Evolutionary conservation across 2,329 filamentous ascomycete genomes (phyloP).

Genomic region (Fusarium sp.): DNA sequence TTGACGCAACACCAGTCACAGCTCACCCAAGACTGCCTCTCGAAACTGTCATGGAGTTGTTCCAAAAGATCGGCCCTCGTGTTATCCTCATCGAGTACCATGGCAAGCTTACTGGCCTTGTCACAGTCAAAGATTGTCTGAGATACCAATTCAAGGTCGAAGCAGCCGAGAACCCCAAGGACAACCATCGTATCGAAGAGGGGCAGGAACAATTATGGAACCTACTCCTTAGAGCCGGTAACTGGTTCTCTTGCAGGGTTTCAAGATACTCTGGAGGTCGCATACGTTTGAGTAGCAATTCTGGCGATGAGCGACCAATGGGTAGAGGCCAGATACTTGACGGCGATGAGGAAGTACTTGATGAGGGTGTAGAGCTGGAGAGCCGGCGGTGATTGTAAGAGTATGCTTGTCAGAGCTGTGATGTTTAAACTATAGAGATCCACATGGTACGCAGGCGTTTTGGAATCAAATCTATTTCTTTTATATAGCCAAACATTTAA

Average conservation of each 20-base stretch:
- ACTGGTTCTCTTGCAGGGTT: conserved; percentile 69
- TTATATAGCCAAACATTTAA: conserved; percentile 12
- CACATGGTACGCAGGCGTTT: conserved; percentile 40
- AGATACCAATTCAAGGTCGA: conserved; percentile 98
- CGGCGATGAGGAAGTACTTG: conserved; percentile 55
- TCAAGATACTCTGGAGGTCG: conserved; percentile 65
- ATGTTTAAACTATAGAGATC: conserved; percentile 29
- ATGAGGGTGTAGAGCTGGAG: conserved; percentile 59
- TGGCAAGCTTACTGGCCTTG: conserved; percentile 82
- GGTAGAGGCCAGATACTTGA: conserved; percentile 60
- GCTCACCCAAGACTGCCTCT: conserved; percentile 91
- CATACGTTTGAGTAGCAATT: conserved; percentile 61
- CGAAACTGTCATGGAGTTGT: conserved; percentile 98
- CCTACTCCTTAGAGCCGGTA: conserved; percentile 62
- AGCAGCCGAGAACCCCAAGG: conserved; percentile 78
- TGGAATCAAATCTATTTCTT: conserved; percentile 19
- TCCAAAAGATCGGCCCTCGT: conserved; percentile 95
- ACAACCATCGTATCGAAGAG: conserved; percentile 65
- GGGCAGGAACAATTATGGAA: conserved; percentile 75
- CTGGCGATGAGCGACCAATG: conserved; percentile 51
- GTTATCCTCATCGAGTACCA: conserved; percentile 94
- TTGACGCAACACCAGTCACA: conserved; percentile 88
- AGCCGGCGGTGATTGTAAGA: conserved; percentile 45
- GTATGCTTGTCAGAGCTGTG: conserved; percentile 6
- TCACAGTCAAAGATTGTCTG: conserved; percentile 96